Evolutionary conservation across 164 flowering plant species (phyloP), one percentile per base, ranked within the genome.

Genomic region (Protea cynaroides): DNA sequence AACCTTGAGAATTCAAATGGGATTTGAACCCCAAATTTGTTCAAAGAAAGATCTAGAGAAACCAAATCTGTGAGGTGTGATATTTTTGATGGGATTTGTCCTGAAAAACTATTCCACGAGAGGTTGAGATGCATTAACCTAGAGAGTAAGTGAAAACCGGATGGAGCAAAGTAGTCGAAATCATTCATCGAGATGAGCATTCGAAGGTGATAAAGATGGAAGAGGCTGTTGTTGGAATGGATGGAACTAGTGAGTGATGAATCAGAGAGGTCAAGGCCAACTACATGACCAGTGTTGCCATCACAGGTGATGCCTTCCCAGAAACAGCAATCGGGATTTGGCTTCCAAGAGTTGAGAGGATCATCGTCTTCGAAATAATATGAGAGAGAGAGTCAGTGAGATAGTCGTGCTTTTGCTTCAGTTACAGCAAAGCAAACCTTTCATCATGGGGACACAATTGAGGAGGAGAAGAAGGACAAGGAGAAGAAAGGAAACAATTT

Each of bases 241-340:
- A 69, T 56, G 8, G 15, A 1, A 3, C 73, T 70, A 0, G 11
- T 9, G 17, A 74, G 59, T 29, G 1, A 2, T 25, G 69, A 25
- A 15, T 63, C 9, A 19, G 43, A 25, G 57, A 73, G 78, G 24
- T 75, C 58, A 10, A 73, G 69, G 8, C 55, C 47, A 24, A 61
- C 54, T 0, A 72, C 71, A 34, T 63, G 59, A 46, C 71, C 61
- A 0, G 59, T 62, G 43, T 8, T 3, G 3, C 19, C 38, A 25
- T 64, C 46, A 14, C 71, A 72, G 9, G 49, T 9, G 24, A 72
- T 64, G 3, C 75, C 75, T 10, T 58, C 57, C 75, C 71, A 72
- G 14, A 36, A 25, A 38, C 64, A 67, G 15, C 70, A 67, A 52
- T 59, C 59, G 0, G 58, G 24, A 8, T 22, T 23, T 9, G 47